Percentiles rank a stretch among this genome's conserved stretches.
phyloP scores from a whole-genome alignment of 1,284 basidiomycete species.

The Leccinum solheimii region DNA sequence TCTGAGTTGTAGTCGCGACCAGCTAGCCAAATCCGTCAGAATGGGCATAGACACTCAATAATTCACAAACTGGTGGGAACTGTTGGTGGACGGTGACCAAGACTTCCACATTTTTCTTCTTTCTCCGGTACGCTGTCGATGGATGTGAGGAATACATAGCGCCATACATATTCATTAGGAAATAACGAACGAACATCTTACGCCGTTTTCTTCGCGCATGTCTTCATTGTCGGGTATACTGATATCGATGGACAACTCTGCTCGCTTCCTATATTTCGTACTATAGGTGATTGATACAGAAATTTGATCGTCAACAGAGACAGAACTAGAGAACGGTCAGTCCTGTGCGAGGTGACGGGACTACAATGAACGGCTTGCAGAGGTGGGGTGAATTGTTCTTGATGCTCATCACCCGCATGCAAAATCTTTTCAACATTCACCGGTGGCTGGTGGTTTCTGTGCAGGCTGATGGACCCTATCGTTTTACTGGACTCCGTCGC shows the following conservation, averaged over 20 bases:
- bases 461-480: slow-evolving; percentile 5
- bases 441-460: background rate
- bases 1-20: background rate
- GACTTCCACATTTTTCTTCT: slow-evolving; percentile 10
- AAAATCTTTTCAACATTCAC: background rate
- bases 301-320: background rate
- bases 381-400: slow-evolving; percentile 2
- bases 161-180: background rate
- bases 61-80: background rate
- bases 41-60: too few relatives aligned
- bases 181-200: slow-evolving; percentile 10
- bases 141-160: background rate
- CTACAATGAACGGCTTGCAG: background rate
- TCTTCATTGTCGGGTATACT: background rate
- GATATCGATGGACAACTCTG: slow-evolving; percentile 3
- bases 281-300: background rate
- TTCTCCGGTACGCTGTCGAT: slow-evolving; percentile 17
- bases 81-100: slow-evolving; percentile 2
- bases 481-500: slow-evolving; percentile 5
- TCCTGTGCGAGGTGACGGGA: background rate
- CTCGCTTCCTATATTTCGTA: background rate
- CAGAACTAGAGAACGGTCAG: slow-evolving; percentile 4
- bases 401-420: slow-evolving; percentile 4
- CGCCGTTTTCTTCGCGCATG: background rate
- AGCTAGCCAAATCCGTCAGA: slow-evolving; percentile 1